Evolutionary conservation across 768 basidiomycete species (phyloP).

Genomic region (Scleroderma bovista): DNA sequence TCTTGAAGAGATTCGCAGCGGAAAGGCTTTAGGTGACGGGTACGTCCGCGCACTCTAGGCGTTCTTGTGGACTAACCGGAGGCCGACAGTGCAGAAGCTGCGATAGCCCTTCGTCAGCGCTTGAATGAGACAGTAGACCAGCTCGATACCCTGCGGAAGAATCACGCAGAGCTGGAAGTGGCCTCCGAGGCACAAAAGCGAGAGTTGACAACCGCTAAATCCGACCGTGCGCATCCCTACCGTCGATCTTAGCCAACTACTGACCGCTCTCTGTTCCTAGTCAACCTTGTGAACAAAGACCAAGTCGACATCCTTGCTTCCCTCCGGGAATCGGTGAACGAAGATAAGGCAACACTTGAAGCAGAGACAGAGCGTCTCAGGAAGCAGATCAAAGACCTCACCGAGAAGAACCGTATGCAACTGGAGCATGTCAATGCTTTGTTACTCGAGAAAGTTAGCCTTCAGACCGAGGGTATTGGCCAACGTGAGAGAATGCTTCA

Average conservation of each 20-base stretch:
- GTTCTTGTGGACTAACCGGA: conserved; percentile 1
- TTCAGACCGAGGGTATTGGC: conserved; percentile 88
- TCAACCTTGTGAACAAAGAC: conserved; percentile 88
- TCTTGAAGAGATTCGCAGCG: conserved; percentile 84
- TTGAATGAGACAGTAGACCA: conserved; percentile 85
- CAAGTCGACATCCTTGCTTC: conserved; percentile 85
- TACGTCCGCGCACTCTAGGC: conserved; percentile 28
- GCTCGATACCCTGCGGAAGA: conserved; percentile 63
- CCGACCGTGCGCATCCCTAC: conserved; percentile 57
- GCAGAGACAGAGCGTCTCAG: conserved; percentile 58
- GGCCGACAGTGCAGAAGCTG: conserved; percentile 64
- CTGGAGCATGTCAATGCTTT: conserved; percentile 81
- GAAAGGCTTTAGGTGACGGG: conserved; percentile 82
- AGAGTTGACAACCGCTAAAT: conserved; percentile 78
- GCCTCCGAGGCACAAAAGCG: conserved; percentile 53
- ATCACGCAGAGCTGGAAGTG: conserved; percentile 67
- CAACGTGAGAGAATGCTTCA: conserved; percentile 84
- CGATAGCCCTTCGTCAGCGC: conserved; percentile 81
- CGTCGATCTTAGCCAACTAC: conserved; percentile 2
- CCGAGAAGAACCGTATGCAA: conserved; percentile 86
- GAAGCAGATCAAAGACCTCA: conserved; percentile 62
- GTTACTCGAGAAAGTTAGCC: conserved; percentile 85
- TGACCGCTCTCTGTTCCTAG: conserved; percentile 34
- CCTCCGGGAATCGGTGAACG: conserved; percentile 82
- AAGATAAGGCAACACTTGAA: conserved; percentile 77